Conservation (phyloP, 1,139 yeast species). For the Diutina sp. region DNA sequence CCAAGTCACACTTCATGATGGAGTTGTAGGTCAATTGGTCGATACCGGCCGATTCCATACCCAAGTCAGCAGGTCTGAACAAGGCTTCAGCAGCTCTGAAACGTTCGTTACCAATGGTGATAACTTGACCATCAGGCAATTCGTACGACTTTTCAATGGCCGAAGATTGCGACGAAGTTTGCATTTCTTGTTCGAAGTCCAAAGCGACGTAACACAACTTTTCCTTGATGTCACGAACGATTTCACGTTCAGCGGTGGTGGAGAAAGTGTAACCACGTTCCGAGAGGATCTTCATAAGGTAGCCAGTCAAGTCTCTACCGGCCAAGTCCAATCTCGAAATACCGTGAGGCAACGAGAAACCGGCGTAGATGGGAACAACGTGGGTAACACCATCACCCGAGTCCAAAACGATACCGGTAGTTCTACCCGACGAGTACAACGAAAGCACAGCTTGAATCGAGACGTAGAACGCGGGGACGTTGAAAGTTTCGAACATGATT, state of each 20-base stretch:
- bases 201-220: conserved; percentile 96
- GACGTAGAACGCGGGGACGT: conserved; percentile 98
- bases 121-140: conserved; percentile 99
- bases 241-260: conserved; percentile 99
- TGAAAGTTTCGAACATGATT: conserved; percentile 96
- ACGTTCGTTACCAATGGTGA: conserved; percentile 99
- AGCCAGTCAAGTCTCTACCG: conserved; percentile 98
- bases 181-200: conserved; percentile 96
- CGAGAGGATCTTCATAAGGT: conserved; percentile 94
- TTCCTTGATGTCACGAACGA: conserved; percentile 98
- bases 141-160: conserved; percentile 98
- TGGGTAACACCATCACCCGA: conserved; percentile 99
- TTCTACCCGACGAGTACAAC: conserved; percentile 98
- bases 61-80: conserved; percentile 96
- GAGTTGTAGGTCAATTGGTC: conserved; percentile 99
- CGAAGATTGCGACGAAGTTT: conserved; percentile 97
- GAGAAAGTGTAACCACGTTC: conserved; percentile 99
- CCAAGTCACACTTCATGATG: conserved; percentile 98
- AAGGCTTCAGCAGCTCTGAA: conserved; percentile 99
- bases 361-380: conserved; percentile 99
- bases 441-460: conserved; percentile 98
- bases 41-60: conserved; percentile 98
- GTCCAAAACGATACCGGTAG: conserved; percentile 98
- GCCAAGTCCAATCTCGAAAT: conserved; percentile 98
- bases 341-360: conserved; percentile 99